Percentiles rank a stretch among this genome's conserved stretches.
Conservation (phyloP, 805 yeast genomes). For the Candida succiphila region DNA sequence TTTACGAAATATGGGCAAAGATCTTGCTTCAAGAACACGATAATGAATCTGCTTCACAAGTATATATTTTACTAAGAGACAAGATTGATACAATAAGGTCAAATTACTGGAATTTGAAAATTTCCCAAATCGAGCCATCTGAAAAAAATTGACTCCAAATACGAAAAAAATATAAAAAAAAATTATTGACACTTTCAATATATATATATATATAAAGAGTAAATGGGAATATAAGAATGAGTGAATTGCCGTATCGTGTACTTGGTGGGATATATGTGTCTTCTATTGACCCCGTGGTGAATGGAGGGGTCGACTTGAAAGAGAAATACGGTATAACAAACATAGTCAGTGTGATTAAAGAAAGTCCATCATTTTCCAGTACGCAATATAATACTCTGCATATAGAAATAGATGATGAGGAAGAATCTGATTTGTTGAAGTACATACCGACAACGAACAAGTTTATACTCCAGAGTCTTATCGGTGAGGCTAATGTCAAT, state of each 20-base stretch:
- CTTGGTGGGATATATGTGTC: slow-evolving; percentile 77
- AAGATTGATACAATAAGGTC: slow-evolving; percentile 21
- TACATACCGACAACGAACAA: slow-evolving; percentile 49
- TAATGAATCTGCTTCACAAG: slow-evolving; percentile 24
- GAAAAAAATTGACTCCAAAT: too few relatives aligned
- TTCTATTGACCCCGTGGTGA: slow-evolving; percentile 54
- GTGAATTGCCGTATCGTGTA: too few relatives aligned
- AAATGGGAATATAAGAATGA: too few relatives aligned
- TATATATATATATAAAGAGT: too few relatives aligned
- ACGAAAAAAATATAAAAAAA: too few relatives aligned
- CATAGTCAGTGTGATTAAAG: slow-evolving; percentile 61
- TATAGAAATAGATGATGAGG: slow-evolving; percentile 66
- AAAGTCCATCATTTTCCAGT: too few relatives aligned
- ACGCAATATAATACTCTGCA: slow-evolving; percentile 48
- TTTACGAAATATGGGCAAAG: slow-evolving; percentile 50
- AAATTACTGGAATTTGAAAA: slow-evolving; percentile 21
- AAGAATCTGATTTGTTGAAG: slow-evolving; percentile 52
- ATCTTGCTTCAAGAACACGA: slow-evolving; percentile 28
- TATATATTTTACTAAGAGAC: slow-evolving; percentile 40
- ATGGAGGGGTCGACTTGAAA: slow-evolving; percentile 39
- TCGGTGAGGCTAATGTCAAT: slow-evolving; percentile 31
- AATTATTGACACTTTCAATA: too few relatives aligned
- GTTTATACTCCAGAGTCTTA: slow-evolving; percentile 60
- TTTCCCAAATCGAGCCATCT: not conserved
- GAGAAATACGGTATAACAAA: slow-evolving; percentile 52